Conservation (phyloP, 345 rosid species). For the Eucalyptus erythrocorys region DNA sequence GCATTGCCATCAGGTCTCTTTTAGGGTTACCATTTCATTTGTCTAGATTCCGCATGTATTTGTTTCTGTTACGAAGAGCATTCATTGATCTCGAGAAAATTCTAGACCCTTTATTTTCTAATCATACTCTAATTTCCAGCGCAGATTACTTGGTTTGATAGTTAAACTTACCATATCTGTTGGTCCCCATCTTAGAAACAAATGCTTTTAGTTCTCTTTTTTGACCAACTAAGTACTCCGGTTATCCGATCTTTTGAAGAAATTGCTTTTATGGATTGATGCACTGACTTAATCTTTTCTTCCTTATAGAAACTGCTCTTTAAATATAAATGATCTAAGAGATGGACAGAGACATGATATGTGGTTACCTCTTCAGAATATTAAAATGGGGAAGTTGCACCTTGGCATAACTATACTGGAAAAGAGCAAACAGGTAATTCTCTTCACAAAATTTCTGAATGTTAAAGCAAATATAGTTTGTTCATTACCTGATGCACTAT, state of each 20-base stretch:
- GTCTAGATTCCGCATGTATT: not conserved
- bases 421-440: slow-evolving; percentile 38
- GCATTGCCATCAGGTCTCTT: not conserved
- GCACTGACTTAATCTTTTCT: not conserved
- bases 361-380: slow-evolving; percentile 84
- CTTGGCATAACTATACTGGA: slow-evolving; percentile 63
- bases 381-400: slow-evolving; percentile 75
- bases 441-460: not conserved
- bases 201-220: not conserved
- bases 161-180: not conserved
- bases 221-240: not conserved
- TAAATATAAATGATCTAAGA: slow-evolving; percentile 46
- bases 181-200: not conserved
- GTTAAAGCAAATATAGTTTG: not conserved
- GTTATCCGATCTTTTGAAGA: not conserved
- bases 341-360: slow-evolving; percentile 75
- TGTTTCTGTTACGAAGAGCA: not conserved
- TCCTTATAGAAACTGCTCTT: slow-evolving; percentile 41
- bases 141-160: not conserved
- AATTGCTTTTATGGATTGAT: not conserved
- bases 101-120: not conserved
- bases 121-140: not conserved
- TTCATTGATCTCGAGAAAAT: not conserved
- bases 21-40: not conserved
- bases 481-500: not conserved